Conservation (phyloP, 129 eudicot genomes). For the Silybum marianum region DNA sequence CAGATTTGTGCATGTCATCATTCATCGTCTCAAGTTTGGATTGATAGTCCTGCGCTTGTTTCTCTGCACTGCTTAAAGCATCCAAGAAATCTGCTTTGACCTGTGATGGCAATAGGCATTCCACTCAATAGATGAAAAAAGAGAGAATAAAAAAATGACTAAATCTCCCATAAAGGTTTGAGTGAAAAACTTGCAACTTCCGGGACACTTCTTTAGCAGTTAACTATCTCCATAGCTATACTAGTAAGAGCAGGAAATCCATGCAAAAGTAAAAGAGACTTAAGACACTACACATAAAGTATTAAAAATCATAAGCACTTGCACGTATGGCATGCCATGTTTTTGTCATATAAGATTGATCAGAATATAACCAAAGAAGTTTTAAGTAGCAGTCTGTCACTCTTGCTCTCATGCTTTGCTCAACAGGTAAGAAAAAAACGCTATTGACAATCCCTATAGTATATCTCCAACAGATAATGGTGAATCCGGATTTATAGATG, state of each 20-base stretch:
- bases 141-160: conserved; percentile 2
- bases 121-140: conserved; percentile 1
- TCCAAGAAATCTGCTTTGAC: conserved; percentile 90
- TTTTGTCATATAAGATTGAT: background rate
- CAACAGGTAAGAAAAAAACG: background rate
- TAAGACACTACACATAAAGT: background rate
- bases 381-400: background rate
- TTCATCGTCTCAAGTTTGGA: conserved; percentile 60
- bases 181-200: background rate
- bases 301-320: background rate
- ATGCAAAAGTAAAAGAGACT: background rate
- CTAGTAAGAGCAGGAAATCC: background rate
- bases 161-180: background rate
- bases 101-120: conserved; percentile 33
- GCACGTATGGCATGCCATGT: background rate
- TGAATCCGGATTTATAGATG: background rate
- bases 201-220: conserved; percentile 6
- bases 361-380: background rate
- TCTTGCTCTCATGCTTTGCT: background rate
- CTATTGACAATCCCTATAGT: background rate
- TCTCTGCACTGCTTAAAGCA: conserved; percentile 86
- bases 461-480: background rate
- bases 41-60: conserved; percentile 66
- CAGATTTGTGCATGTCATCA: conserved; percentile 66
- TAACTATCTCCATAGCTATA: background rate